phyloP scores from a whole-genome alignment of 352 stramenopile genomes.

The Phytophthora podocarpi region DNA sequence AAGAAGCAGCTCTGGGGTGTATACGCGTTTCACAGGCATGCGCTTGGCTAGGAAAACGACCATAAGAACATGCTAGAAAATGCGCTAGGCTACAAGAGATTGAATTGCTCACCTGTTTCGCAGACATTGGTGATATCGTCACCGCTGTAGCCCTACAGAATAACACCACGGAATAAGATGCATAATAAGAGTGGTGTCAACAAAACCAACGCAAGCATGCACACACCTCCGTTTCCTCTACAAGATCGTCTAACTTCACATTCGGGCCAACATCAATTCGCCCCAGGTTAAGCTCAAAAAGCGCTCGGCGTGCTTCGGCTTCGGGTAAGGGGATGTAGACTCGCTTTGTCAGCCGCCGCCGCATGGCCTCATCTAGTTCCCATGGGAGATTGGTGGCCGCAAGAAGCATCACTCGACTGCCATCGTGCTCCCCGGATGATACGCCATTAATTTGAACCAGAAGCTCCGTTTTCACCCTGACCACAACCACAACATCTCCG shows the following conservation, averaged over 20 bases:
- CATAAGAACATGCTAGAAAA: too few relatives aligned
- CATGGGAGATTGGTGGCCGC: conserved; percentile 97
- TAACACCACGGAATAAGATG: background rate
- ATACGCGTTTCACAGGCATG: conserved; percentile 82
- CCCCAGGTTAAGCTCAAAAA: conserved; percentile 82
- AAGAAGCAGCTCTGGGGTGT: conserved; percentile 70
- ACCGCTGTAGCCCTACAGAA: conserved; percentile 53
- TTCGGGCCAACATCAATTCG: conserved; percentile 82
- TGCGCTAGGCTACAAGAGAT: too few relatives aligned
- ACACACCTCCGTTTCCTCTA: conserved; percentile 66
- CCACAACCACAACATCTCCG: background rate
- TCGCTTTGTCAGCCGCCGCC: conserved; percentile 95
- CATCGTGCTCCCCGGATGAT: conserved; percentile 49
- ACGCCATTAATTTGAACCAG: conserved; percentile 98
- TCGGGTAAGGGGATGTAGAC: conserved; percentile 87
- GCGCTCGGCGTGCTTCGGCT: conserved; percentile 56
- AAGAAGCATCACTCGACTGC: conserved; percentile 90
- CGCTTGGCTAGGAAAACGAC: conserved; percentile 61
- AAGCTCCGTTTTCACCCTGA: conserved; percentile 96
- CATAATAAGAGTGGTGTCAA: too few relatives aligned
- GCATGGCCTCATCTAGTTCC: conserved; percentile 96
- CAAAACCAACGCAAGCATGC: background rate
- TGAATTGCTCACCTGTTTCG: conserved; percentile 39
- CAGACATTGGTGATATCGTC: conserved; percentile 68
- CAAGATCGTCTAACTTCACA: conserved; percentile 74